phyloP scores from a whole-genome alignment of 352 stramenopile species.

The Nothophytophthora sp. region DNA sequence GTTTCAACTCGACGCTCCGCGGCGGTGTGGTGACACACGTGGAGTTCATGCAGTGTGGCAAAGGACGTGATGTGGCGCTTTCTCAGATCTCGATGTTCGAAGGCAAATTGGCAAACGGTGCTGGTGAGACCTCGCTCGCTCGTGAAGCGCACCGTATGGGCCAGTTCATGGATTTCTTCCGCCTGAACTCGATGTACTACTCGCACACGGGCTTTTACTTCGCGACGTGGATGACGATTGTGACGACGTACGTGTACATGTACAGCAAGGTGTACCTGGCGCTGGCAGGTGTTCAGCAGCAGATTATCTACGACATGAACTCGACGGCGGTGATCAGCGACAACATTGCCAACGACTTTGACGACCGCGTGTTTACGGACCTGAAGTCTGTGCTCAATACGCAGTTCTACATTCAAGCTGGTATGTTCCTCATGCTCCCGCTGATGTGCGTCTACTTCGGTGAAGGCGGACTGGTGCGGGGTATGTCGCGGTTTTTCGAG shows the following conservation, averaged over 20 bases:
- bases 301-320: constrained; percentile 75
- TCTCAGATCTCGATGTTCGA: constrained; percentile 91
- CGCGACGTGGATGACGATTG: constrained; percentile 84
- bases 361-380: constrained; percentile 58
- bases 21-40: constrained; percentile 82
- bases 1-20: constrained; percentile 77
- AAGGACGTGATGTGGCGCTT: constrained; percentile 85
- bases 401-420: constrained; percentile 84
- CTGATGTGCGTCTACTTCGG: constrained; percentile 79
- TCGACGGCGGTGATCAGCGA: constrained; percentile 53
- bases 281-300: constrained; percentile 58
- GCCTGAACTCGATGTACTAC: constrained; percentile 91
- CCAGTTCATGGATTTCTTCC: constrained; percentile 80
- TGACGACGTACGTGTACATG: constrained; percentile 86
- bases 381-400: constrained; percentile 73
- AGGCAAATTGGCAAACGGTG: constrained; percentile 86
- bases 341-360: constrained; percentile 61
- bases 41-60: constrained; percentile 91
- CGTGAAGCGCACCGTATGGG: constrained; percentile 82
- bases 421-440: constrained; percentile 71
- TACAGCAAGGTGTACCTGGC: constrained; percentile 86
- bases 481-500: constrained; percentile 67
- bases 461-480: constrained; percentile 61
- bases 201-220: constrained; percentile 90
- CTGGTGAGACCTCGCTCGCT: constrained; percentile 78